Evolutionary conservation across 768 basidiomycete species (phyloP), one percentile per base, ranked within the genome.

Genomic region (Amanita polypyramis): DNA sequence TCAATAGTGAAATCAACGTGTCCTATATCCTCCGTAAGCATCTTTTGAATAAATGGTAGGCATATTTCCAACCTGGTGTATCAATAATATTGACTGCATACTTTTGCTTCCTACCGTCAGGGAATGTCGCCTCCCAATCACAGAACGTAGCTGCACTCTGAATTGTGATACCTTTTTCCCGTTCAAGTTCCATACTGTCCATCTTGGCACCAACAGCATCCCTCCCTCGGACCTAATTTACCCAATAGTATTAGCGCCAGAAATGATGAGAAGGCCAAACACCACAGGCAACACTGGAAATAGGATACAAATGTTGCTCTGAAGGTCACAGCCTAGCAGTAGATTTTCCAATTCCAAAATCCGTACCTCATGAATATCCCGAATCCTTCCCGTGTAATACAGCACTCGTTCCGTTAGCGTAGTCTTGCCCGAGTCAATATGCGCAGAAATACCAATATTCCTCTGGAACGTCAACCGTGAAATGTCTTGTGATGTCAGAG

Each of bases 1-100:
- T 99, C 96, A 55, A 99, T 98, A 2, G 96, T 99, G 60, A 99
- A 99, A 64, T 99, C 96, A 54, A 99, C 96, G 72, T 99, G 96
- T 56, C 94, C 93, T 92, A 49, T 21, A 40, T 25, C n/a, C 54
- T n/a, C 30, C n/a, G 19, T 38, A 20, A 50, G 36, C 17, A 36
- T n/a, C 38, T 14, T 52, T 29, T 25, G 14, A 6, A 11, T 23
- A 9, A 19, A 5, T 5, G 50, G 23, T 36, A 43, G 7, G 10
- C 15, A 32, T 17, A 34, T 17, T 25, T 20, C 21, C 42, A 34
- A 86, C 92, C 94, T 54, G 96, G 96, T 0, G 96, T 98, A 66
- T 99, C 96, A 57, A 99, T 98, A 51, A 99, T 98, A 63, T 99
- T 99, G 60, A 98, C 80, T 8, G 88, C 84, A 64, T 87, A 97